Evolutionary conservation across 208 protist genomes (phyloP).

Genomic region (Leishmania major): DNA sequence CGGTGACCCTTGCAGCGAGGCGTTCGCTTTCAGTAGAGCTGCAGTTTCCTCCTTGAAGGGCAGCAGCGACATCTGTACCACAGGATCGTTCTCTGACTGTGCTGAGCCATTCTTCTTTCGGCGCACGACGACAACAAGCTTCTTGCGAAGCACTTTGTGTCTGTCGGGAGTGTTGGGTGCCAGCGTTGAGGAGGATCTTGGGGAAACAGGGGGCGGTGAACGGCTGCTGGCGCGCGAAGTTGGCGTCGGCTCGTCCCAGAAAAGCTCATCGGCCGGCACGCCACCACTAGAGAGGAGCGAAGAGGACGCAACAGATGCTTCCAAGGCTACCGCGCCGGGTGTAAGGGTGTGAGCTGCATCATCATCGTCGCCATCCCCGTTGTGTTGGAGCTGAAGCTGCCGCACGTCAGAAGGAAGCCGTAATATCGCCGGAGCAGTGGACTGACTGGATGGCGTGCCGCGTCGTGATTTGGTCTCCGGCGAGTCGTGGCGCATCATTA

Average conservation of each 20-base stretch:
- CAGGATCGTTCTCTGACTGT: slow-evolving; percentile 41
- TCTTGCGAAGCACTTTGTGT: slow-evolving; percentile 54
- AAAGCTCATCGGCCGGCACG: slow-evolving; percentile 24
- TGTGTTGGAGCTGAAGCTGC: neutral
- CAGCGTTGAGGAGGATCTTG: neutral
- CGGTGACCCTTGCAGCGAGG: neutral
- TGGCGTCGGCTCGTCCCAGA: slow-evolving; percentile 17
- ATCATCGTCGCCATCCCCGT: neutral
- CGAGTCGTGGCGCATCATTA: slow-evolving; percentile 20
- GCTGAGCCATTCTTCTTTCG: slow-evolving; percentile 23
- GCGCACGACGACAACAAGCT: slow-evolving; percentile 53
- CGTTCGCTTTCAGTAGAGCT: slow-evolving; percentile 2
- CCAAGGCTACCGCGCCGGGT: neutral
- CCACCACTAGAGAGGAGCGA: slow-evolving; percentile 23
- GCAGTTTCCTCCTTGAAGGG: slow-evolving; percentile 30
- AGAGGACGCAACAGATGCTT: neutral
- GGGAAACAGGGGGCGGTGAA: slow-evolving; percentile 2
- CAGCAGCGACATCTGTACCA: slow-evolving; percentile 41
- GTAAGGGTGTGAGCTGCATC: neutral
- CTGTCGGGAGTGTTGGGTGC: slow-evolving; percentile 5
- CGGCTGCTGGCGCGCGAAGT: neutral
- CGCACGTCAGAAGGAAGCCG: neutral
- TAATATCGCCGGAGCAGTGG: neutral
- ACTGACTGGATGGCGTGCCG: neutral
- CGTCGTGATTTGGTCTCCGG: neutral